Evolutionary conservation across 805 yeast species (phyloP), one percentile per base, ranked within the genome.

Genomic region (Ogataea populi-albae): DNA sequence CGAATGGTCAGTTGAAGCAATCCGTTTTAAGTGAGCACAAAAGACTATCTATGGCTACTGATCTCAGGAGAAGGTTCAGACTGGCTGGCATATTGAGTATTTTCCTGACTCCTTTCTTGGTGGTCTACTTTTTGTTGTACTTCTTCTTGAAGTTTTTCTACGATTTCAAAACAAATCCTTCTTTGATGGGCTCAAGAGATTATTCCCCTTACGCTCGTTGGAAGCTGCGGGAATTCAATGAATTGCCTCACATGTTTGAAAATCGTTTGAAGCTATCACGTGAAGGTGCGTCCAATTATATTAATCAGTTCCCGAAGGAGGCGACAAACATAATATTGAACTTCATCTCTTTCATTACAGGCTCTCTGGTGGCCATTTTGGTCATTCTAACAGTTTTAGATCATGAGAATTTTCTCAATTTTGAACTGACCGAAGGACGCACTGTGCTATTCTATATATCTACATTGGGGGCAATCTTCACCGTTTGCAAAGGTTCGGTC

Each of bases 161-260:
- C 57, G 98, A 91, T 59, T 88, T 85, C 57, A 85, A 86, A 55
- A 77, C 85, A 27, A 84, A 91, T 36, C 98, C 98, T 0, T 78
- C 88, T 2, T 68, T 87, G 8, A 69, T 93, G 36, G 82, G 87
- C 5, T 71, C 88, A 2, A 68, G 98, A 30, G 95, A 88, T 49
- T 93, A 87, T 55, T 86, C 98, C 0, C 96, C 97, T 0, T 77
- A 76, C 61, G 97, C 98, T 0, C 89, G 85, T 51, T 93, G 98
- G 98, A 86, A 82, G 55, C 73, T 93, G 52, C 68, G 99, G 38
- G 99, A 93, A 52, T 86, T 84, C 55, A 93, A 93, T 59, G 99
- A 93, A 55, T 68, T 93, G 6, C 86, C 86, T 28, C 98, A 93
- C 59, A 70, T 91, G 18, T 93, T 93, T 61, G 78, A 79, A 38